Evolutionary conservation across 345 rosid species (phyloP).

Genomic region (Cardiospermum halicacabum): DNA sequence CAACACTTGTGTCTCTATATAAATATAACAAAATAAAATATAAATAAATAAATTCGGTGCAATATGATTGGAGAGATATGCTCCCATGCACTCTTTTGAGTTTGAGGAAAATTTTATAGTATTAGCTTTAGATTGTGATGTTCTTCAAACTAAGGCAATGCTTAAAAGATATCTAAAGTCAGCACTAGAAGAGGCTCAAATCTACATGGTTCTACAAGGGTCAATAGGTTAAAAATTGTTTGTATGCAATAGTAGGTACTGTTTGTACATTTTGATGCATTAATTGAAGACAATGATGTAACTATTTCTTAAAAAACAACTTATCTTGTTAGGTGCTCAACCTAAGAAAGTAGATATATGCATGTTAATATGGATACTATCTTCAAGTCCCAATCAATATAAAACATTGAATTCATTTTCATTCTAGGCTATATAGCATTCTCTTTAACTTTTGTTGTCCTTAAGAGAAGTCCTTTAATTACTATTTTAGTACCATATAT

Average conservation of each 20-base stretch:
- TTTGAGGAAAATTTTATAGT: background rate
- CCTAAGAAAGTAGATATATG: background rate
- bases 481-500: background rate
- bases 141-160: background rate
- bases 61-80: background rate
- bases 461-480: background rate
- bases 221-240: too few relatives aligned
- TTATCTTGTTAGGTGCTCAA: background rate
- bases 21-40: too few relatives aligned
- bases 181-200: too few relatives aligned
- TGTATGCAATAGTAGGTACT: too few relatives aligned
- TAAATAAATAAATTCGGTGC: slow-evolving; percentile 24
- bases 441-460: background rate
- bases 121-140: background rate
- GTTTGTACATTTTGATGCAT: background rate
- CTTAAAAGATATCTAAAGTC: too few relatives aligned
- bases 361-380: background rate
- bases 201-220: too few relatives aligned
- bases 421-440: background rate
- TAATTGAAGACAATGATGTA: background rate
- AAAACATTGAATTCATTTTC: background rate
- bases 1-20: background rate
- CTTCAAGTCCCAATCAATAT: background rate
- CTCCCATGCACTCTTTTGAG: background rate
- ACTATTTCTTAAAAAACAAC: too few relatives aligned